A percentile compares a stretch with the other conserved stretches of the same genome.
phyloP scores from a whole-genome alignment of 2,329 filamentous ascomycete genomes.

The Metarhizium guizhouense region DNA sequence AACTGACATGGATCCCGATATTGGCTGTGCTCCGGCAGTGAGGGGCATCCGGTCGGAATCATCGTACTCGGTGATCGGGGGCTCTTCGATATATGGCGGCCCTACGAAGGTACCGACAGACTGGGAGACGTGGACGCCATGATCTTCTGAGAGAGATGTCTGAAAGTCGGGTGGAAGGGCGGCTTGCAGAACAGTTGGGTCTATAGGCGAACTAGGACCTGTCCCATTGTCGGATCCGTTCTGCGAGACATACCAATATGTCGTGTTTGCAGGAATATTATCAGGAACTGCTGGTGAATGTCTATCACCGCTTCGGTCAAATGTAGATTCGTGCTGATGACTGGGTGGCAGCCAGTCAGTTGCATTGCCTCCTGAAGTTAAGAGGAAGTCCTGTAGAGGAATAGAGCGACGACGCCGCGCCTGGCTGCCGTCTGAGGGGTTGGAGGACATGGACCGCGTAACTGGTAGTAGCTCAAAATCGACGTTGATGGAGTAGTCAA shows the following conservation, averaged over 20 bases:
- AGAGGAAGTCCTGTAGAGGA: slow-evolving; percentile 55
- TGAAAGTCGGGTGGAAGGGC: slow-evolving; percentile 45
- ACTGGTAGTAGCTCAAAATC: neutral
- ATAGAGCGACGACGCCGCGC: slow-evolving; percentile 43
- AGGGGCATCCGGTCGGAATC: slow-evolving; percentile 53
- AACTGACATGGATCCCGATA: slow-evolving; percentile 38
- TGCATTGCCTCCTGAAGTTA: slow-evolving; percentile 8
- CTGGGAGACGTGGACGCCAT: slow-evolving; percentile 16
- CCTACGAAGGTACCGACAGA: slow-evolving; percentile 20
- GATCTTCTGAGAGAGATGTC: slow-evolving; percentile 15
- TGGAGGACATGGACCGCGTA: slow-evolving; percentile 19
- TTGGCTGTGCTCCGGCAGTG: slow-evolving; percentile 46
- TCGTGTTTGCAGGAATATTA: slow-evolving; percentile 26
- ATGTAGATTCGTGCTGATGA: neutral
- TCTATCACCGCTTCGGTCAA: slow-evolving; percentile 1
- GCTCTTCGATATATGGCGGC: slow-evolving; percentile 24
- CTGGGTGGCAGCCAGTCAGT: neutral
- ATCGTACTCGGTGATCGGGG: slow-evolving; percentile 26
- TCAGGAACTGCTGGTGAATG: slow-evolving; percentile 10
- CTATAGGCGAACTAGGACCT: slow-evolving; percentile 40
- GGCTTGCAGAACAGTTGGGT: slow-evolving; percentile 42
- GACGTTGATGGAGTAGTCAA: neutral
- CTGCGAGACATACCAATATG: slow-evolving; percentile 45
- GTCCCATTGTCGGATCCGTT: slow-evolving; percentile 25
- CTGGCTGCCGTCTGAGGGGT: slow-evolving; percentile 16